Evolutionary conservation across 1,284 basidiomycete species (phyloP).

Genomic region (Leccinum holopus): DNA sequence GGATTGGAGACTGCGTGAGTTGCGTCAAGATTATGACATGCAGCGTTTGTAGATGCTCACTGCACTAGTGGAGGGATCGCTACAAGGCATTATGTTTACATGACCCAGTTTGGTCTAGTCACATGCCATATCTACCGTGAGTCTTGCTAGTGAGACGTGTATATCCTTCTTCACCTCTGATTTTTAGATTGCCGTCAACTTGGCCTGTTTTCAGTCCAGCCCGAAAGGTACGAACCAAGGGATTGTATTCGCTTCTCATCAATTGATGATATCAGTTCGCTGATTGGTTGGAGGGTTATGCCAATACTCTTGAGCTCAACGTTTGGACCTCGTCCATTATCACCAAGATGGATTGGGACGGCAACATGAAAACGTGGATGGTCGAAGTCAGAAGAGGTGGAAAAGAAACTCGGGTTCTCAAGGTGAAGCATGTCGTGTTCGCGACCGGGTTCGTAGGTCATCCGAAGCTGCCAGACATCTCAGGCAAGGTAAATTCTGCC

Average conservation of each 20-base stretch:
- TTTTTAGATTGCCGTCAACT: constrained; percentile 35
- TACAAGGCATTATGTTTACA: constrained; percentile 16
- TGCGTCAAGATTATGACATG: too few species aligned
- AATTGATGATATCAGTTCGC: constrained; percentile 41
- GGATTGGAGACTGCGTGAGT: constrained; percentile 37
- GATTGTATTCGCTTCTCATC: neutral
- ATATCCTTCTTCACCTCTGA: neutral
- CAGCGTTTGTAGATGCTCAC: neutral
- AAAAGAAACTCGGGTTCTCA: constrained; percentile 28
- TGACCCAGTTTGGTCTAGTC: constrained; percentile 27
- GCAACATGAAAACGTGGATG: constrained; percentile 37
- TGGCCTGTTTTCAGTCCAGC: constrained; percentile 43
- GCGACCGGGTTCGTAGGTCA: constrained; percentile 42
- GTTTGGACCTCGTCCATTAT: constrained; percentile 53
- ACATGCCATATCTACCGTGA: constrained; percentile 29
- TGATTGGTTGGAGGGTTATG: constrained; percentile 62
- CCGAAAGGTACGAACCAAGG: constrained; percentile 24
- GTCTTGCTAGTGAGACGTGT: neutral
- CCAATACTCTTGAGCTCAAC: constrained; percentile 53
- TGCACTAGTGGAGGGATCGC: too few species aligned
- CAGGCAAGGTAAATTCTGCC: constrained; percentile 16
- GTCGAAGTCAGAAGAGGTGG: constrained; percentile 33
- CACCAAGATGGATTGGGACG: constrained; percentile 38
- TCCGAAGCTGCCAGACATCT: constrained; percentile 34
- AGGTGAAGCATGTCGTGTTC: constrained; percentile 39